phyloP scores from a whole-genome alignment of 2,329 filamentous ascomycete species.

The Microcyclosporella mali region DNA sequence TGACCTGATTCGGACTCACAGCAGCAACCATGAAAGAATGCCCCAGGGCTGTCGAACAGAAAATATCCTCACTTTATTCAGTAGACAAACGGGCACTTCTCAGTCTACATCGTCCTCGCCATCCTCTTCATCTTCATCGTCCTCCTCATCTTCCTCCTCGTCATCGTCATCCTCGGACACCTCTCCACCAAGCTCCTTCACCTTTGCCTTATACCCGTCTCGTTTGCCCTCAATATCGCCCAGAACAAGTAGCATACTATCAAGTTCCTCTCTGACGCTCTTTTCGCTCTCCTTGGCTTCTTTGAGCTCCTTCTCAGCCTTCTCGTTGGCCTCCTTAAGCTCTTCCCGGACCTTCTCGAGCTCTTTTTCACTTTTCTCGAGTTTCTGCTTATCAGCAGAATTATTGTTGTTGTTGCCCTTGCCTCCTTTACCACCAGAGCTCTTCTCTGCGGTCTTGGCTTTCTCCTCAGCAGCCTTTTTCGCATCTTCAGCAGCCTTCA shows the following conservation, averaged over 20 bases:
- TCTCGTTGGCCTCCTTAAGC: constrained; percentile 11
- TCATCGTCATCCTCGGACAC: constrained; percentile 30
- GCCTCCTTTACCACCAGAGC: neutral
- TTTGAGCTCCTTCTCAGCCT: constrained; percentile 8
- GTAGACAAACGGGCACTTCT: neutral
- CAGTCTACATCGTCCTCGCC: constrained; percentile 5
- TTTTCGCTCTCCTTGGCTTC: constrained; percentile 11
- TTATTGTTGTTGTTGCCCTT: constrained; percentile 1
- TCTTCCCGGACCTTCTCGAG: constrained; percentile 7
- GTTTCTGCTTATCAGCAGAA: constrained; percentile 10
- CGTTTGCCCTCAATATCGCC: constrained; percentile 44
- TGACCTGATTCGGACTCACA: no score
- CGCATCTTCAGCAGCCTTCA: constrained; percentile 4
- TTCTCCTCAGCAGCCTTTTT: constrained; percentile 8
- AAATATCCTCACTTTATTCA: no score
- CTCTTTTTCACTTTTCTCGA: constrained; percentile 11
- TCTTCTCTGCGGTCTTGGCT: constrained; percentile 6
- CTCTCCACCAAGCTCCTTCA: constrained; percentile 27
- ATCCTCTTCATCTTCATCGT: constrained; percentile 17
- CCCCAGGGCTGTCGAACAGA: no score
- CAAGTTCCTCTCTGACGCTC: constrained; percentile 19
- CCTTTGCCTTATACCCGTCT: constrained; percentile 25
- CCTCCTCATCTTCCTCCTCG: constrained; percentile 26
- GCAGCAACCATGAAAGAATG: no score
- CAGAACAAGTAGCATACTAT: constrained; percentile 38